These are phyloP conservation scores for Eucalyptus globulus DNA, from an alignment of 345 rosid species.

Conservation along the genomic window DNA sequence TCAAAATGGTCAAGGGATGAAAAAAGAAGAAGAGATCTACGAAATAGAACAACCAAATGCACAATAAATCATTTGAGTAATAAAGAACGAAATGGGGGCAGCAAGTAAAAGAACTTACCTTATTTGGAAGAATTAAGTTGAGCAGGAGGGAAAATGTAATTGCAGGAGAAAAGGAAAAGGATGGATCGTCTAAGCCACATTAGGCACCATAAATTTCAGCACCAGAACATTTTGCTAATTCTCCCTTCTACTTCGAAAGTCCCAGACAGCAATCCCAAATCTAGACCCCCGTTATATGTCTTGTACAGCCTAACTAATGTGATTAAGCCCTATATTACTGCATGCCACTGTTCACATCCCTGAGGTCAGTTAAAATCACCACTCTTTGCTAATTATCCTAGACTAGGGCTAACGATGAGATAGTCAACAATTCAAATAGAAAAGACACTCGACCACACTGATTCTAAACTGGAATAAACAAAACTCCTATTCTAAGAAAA, in stretches of 20 bases:
- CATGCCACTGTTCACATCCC: not conserved
- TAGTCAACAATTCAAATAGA: not conserved
- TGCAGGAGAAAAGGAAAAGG: not conserved
- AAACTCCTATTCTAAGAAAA: not conserved
- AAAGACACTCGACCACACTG: not conserved
- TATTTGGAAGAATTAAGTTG: not conserved
- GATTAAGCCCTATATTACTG: not conserved
- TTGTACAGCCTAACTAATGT: not conserved
- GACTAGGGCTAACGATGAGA: not conserved
- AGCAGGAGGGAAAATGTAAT: too few relatives aligned
- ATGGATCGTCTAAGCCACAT: not conserved
- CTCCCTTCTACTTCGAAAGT: too few relatives aligned
- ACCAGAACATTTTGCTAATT: too few relatives aligned
- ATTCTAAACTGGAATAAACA: not conserved
- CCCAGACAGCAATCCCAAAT: not conserved
- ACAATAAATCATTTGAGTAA: not conserved
- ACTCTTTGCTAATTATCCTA: not conserved
- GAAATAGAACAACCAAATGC: not conserved
- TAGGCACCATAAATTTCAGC: not conserved
- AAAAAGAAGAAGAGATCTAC: not conserved
- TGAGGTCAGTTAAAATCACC: too few relatives aligned
- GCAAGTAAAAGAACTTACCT: not conserved
- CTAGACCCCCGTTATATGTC: not conserved
- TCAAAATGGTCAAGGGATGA: not conserved
- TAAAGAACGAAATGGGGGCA: not conserved